phyloP scores from a whole-genome alignment of 2,329 filamentous ascomycete species.

The Alternaria triticina region DNA sequence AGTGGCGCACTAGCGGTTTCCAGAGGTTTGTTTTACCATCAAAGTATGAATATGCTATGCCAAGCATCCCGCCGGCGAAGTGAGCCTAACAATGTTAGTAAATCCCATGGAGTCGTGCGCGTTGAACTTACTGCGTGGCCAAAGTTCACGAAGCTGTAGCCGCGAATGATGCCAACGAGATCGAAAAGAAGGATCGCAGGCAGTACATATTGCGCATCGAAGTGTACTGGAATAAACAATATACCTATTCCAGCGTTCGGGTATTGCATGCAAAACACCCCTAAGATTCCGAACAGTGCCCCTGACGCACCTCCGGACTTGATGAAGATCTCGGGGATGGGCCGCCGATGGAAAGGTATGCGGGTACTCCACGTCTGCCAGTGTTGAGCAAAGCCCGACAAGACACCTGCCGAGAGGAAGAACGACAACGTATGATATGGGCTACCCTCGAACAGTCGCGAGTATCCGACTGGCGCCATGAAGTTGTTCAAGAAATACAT shows the following conservation, averaged over 20 bases:
- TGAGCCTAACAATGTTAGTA: slow-evolving; percentile 39
- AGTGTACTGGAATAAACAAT: slow-evolving; percentile 38
- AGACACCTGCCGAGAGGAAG: slow-evolving; percentile 37
- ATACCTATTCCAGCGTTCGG: slow-evolving; percentile 38
- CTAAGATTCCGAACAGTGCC: slow-evolving; percentile 39
- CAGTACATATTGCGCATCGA: slow-evolving; percentile 41
- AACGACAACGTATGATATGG: slow-evolving; percentile 38
- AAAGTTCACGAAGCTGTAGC: slow-evolving; percentile 36
- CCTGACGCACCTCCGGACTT: slow-evolving; percentile 43
- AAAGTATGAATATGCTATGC: slow-evolving; percentile 41
- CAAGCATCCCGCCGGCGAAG: slow-evolving; percentile 37
- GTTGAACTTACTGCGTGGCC: slow-evolving; percentile 43
- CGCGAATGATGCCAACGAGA: slow-evolving; percentile 38
- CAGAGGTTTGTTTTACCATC: slow-evolving; percentile 42
- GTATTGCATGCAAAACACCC: slow-evolving; percentile 42
- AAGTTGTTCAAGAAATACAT: slow-evolving; percentile 41
- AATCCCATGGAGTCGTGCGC: neutral
- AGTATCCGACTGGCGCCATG: slow-evolving; percentile 37
- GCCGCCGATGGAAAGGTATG: slow-evolving; percentile 27
- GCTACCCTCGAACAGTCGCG: slow-evolving; percentile 39
- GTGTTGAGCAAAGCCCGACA: slow-evolving; percentile 42
- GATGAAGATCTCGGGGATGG: slow-evolving; percentile 32
- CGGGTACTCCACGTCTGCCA: slow-evolving; percentile 21
- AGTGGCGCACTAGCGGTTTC: slow-evolving; percentile 42
- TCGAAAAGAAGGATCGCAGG: slow-evolving; percentile 44